A percentile compares a stretch with the other conserved stretches of the same genome.
These are phyloP conservation scores for Aspergillus fischeri DNA, from an alignment of 2,329 filamentous ascomycete species.

Conservation along the genomic window DNA sequence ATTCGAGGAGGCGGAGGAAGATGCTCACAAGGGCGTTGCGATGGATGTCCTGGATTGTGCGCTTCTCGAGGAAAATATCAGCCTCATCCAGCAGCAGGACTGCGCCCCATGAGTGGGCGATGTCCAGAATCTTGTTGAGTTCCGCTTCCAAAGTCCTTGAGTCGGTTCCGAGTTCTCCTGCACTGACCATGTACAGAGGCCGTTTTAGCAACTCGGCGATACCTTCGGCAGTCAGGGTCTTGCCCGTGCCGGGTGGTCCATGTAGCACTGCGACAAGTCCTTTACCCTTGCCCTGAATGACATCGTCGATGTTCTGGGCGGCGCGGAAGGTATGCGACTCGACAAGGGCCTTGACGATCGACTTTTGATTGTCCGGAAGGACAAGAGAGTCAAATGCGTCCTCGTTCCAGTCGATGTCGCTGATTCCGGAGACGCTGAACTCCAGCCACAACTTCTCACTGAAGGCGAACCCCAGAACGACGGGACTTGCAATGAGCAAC, in stretches of 20 bases:
- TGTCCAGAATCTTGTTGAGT: conserved; percentile 78
- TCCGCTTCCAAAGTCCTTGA: conserved; percentile 69
- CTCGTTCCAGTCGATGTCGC: conserved; percentile 80
- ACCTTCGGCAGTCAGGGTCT: conserved; percentile 81
- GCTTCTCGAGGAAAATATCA: conserved; percentile 78
- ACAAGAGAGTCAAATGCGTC: conserved; percentile 79
- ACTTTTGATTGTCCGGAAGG: conserved; percentile 59
- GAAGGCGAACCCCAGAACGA: conserved; percentile 83
- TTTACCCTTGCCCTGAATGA: conserved; percentile 79
- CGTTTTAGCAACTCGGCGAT: conserved; percentile 79
- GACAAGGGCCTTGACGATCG: conserved; percentile 74
- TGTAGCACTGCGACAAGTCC: conserved; percentile 79
- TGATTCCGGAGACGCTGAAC: conserved; percentile 73
- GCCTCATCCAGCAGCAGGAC: conserved; percentile 82
- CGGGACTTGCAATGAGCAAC: conserved; percentile 75
- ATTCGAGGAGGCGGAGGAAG: conserved; percentile 81
- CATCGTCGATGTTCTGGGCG: conserved; percentile 76
- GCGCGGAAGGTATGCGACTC: conserved; percentile 80
- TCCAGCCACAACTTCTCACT: conserved; percentile 88
- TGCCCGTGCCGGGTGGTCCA: conserved; percentile 81
- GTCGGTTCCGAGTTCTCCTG: conserved; percentile 77
- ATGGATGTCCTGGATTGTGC: conserved; percentile 77
- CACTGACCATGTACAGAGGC: conserved; percentile 77
- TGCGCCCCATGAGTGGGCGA: conserved; percentile 81
- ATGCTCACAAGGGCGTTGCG: conserved; percentile 83